Conservation (phyloP, 352 stramenopile species). For the Globisporangium barbulae region DNA sequence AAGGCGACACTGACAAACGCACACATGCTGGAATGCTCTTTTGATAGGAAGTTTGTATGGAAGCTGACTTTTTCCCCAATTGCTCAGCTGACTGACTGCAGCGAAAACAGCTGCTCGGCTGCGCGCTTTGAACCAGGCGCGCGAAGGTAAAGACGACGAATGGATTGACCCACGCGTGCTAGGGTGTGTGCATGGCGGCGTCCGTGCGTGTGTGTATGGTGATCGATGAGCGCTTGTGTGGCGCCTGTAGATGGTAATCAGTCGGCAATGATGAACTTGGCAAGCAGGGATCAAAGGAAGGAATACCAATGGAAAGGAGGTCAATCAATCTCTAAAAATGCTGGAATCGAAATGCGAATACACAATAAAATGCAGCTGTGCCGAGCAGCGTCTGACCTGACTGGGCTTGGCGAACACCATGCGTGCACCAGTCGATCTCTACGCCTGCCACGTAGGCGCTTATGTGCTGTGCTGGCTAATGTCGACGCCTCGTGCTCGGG, state of each 20-base stretch:
- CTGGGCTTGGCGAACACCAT: not conserved
- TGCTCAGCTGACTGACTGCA: not conserved
- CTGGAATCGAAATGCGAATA: not conserved
- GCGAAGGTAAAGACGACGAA: not conserved
- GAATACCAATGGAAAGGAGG: not conserved
- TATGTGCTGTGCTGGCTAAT: not conserved
- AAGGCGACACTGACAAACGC: not conserved
- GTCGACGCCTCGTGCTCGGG: too few species aligned
- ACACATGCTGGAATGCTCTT: not conserved
- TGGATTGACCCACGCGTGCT: not conserved
- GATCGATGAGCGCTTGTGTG: too few species aligned
- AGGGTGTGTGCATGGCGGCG: not conserved
- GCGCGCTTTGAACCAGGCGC: not conserved
- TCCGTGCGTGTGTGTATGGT: too few species aligned
- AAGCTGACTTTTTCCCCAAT: not conserved
- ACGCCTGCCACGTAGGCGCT: not conserved
- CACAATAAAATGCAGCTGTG: slow-evolving; percentile 7
- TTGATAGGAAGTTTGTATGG: slow-evolving; percentile 7
- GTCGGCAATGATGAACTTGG: not conserved
- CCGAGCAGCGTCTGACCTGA: not conserved
- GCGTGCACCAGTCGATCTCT: not conserved
- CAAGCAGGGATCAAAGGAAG: not conserved
- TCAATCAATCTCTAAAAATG: slow-evolving; percentile 4
- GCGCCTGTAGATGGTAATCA: not conserved
- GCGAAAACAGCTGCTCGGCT: slow-evolving; percentile 10